Evolutionary conservation across 108 stramenopile species (phyloP), one percentile per base, ranked within the genome.

Genomic region (Chaetoceros muelleri): DNA sequence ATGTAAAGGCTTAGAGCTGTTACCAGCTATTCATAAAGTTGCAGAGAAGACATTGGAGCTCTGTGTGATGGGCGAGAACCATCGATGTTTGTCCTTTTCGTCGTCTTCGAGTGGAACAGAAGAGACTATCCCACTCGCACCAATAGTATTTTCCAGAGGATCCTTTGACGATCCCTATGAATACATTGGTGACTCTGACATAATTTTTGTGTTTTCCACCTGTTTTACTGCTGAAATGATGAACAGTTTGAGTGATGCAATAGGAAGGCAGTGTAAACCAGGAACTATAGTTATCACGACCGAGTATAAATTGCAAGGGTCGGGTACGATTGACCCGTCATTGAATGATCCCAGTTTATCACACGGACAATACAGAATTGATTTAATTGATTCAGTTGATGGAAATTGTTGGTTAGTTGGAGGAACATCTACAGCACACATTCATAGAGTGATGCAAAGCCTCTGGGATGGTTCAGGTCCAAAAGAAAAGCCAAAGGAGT

Each of bases 221-320:
- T 80, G 79, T 51, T 71, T 85, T 76, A 58, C 70, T 22, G 50
- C 67, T 1, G 55, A 47, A 22, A 57, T 84, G 1, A 50, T 82
- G 21, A 22, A 58, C 55, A 48, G 68, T 30, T 49, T 89, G 28
- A 74, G 79, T 16, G 44, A 71, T 30, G 71, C 83, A 0, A 76
- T 89, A 28, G 87, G 83, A 2, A 55, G 79, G 28, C 84, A 85
- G 57, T 83, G 79, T 55, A 55, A 70, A 57, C 81, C 81, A 13
- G 87, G 87, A 20, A 77, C 81, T 16, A 74, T 89, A 21, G 65
- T 89, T 26, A 81, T 89, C 20, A 85, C 87, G 16, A 89, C 87
- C 2, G 87, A 89, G 52, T 83, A 74, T 53, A 71, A 60, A 26
- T 53, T 89, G 13, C 65, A 70, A 44, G 28, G 76, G 20, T 40